phyloP scores from a whole-genome alignment of 2,329 filamentous ascomycete species.

The Ceratocystis destructans region DNA sequence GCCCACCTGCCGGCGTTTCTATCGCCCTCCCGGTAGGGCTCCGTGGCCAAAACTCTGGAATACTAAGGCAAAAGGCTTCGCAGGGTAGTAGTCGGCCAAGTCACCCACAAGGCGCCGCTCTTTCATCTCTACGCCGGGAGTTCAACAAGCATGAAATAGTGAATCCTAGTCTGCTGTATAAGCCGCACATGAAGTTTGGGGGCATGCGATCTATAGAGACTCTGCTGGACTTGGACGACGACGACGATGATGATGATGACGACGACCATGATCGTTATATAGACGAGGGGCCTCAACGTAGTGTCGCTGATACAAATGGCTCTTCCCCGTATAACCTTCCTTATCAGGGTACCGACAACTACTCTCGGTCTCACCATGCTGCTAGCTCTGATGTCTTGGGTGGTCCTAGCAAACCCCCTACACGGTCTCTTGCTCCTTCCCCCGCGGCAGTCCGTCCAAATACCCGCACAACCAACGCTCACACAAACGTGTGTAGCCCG shows the following conservation, averaged over 20 bases:
- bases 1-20: slow-evolving; percentile 1
- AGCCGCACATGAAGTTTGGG: slow-evolving; percentile 4
- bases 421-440: background rate
- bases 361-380: slow-evolving; percentile 9
- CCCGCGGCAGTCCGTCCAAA: background rate
- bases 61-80: slow-evolving; percentile 11
- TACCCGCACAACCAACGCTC: slow-evolving; percentile 8
- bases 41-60: slow-evolving; percentile 5
- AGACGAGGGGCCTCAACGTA: slow-evolving; percentile 2
- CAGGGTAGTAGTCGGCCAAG: slow-evolving; percentile 9
- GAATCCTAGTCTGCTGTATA: background rate
- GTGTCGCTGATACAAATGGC: slow-evolving; percentile 2
- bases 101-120: slow-evolving; percentile 8
- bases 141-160: slow-evolving; percentile 16
- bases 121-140: slow-evolving; percentile 15
- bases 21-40: background rate
- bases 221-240: slow-evolving; percentile 13
- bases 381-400: slow-evolving; percentile 13
- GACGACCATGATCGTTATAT: background rate
- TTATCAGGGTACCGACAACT: slow-evolving; percentile 3
- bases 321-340: slow-evolving; percentile 9
- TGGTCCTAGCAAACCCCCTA: background rate
- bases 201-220: slow-evolving; percentile 13
- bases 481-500: slow-evolving; percentile 7
- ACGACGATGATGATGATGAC: slow-evolving; percentile 8